Base-by-base conservation (phyloP, 371 early-diverging fungal genomes). In the Mucor irregularis region DNA sequence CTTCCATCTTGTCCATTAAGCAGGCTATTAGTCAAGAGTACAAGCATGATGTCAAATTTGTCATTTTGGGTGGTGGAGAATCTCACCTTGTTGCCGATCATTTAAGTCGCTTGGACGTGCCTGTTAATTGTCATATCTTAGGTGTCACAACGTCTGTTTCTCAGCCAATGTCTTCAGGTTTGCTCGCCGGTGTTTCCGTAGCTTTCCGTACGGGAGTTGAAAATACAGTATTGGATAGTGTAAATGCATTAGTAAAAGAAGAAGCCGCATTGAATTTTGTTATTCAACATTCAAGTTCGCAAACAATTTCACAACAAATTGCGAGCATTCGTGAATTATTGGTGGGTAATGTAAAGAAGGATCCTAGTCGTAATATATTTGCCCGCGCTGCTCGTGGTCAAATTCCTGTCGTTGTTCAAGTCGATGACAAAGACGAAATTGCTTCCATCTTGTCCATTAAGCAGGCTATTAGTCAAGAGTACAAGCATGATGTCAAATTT, bases 391-490 rank as follows among this genome's bases (percentile, higher is more conserved):
- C 81, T 2, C 67, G 62, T n/a, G 91, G 92, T 21, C 55, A 77
- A 37, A 56, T 90, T 2, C 90, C 90, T 11, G 73, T 90, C 5
- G 81, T 87, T 1, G 68, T 84, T 2, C 71, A 86, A 49, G 78
- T 80, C 13, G 62, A 90, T 29, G 83, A 85, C 58, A 85, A 86
- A 57, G 88, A 87, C 66, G 88, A 89, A 59, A 90, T 90, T 35
- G 74, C 84, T 14, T 62, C 62, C 26, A 53, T 90, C 24, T 61
- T 89, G 22, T 63, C 66, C 26, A 69, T 91, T 48, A 86, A 88
- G 57, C 69, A 76, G 17, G 47, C 69, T 1, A 54, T 75, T 6
- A 2, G 42, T 6, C 50, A 52, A 17, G 52, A 53, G 10, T 49
- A 58, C 16, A 40, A 42, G 4, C 13, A 31, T 5, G 17, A 64